phyloP scores from a whole-genome alignment of 441 rosid species.

The Syzygium syzygioides region DNA sequence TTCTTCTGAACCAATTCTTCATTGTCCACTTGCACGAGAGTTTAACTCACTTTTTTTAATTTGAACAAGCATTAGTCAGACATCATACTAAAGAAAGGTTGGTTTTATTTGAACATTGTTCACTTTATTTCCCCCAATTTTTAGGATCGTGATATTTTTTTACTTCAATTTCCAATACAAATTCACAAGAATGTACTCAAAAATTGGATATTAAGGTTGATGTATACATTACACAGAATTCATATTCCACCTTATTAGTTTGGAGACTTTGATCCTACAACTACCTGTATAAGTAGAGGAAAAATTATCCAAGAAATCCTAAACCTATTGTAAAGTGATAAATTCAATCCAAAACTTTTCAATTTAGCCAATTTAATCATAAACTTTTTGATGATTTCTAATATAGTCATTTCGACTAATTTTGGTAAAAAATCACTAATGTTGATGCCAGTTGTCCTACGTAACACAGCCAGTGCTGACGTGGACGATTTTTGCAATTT shows the following conservation, averaged over 20 bases:
- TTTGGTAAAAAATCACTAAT: not conserved
- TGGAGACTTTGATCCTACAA: not conserved
- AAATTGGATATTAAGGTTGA: not conserved
- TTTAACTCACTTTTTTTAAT: not conserved
- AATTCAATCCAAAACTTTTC: too few species aligned
- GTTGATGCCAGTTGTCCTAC: not conserved
- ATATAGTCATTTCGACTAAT: not conserved
- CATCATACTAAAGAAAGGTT: not conserved
- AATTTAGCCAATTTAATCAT: not conserved
- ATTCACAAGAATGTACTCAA: not conserved
- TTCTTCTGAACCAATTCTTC: not conserved
- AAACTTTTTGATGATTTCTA: not conserved
- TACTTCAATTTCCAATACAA: not conserved
- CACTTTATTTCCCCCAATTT: not conserved
- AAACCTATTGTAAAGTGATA: not conserved
- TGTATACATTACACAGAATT: not conserved
- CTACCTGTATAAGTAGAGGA: not conserved
- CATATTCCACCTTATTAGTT: not conserved
- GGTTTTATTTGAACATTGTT: not conserved
- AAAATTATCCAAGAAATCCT: not conserved
- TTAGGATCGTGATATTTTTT: not conserved
- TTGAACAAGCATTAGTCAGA: not conserved
- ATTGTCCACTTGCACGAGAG: not conserved
- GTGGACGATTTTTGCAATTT: not conserved
- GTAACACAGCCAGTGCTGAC: rapidly evolving